Percentiles rank a stretch among this genome's conserved stretches.
Conservation (phyloP, 1,139 yeast species). For the Suhomyces terraborum region DNA sequence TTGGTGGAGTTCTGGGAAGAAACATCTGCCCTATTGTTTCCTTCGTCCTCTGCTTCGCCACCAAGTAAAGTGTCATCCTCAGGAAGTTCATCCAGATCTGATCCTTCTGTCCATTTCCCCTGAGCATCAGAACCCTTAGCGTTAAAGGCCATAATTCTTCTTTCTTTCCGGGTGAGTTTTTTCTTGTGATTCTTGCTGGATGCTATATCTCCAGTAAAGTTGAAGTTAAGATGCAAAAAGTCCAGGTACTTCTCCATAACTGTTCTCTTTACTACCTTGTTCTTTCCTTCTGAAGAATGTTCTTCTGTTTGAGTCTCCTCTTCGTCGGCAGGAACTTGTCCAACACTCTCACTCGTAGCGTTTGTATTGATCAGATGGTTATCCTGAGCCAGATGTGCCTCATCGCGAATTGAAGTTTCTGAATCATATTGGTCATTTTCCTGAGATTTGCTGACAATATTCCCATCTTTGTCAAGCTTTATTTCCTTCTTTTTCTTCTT, state of each 20-base stretch:
- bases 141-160: slow-evolving; percentile 27
- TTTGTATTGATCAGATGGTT: slow-evolving; percentile 10
- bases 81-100: slow-evolving; percentile 12
- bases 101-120: not conserved
- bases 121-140: slow-evolving; percentile 26
- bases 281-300: slow-evolving; percentile 3
- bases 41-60: not conserved
- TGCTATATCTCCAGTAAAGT: not conserved
- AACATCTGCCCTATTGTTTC: not conserved
- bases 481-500: slow-evolving; percentile 17
- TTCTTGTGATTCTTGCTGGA: slow-evolving; percentile 16
- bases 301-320: slow-evolving; percentile 9
- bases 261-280: slow-evolving; percentile 8
- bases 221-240: slow-evolving; percentile 25
- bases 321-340: slow-evolving; percentile 18
- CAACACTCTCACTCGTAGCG: slow-evolving; percentile 9
- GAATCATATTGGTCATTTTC: not conserved
- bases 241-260: slow-evolving; percentile 21
- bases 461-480: not conserved
- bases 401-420: not conserved
- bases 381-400: slow-evolving; percentile 3
- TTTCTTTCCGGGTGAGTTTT: slow-evolving; percentile 25
- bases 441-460: not conserved
- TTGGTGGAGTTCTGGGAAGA: no score
- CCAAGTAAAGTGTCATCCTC: slow-evolving; percentile 1